Percentiles rank a stretch among this genome's conserved stretches.
Evolutionary conservation across 768 basidiomycete genomes (phyloP).

Genomic region (Pleurotus pulmonarius): DNA sequence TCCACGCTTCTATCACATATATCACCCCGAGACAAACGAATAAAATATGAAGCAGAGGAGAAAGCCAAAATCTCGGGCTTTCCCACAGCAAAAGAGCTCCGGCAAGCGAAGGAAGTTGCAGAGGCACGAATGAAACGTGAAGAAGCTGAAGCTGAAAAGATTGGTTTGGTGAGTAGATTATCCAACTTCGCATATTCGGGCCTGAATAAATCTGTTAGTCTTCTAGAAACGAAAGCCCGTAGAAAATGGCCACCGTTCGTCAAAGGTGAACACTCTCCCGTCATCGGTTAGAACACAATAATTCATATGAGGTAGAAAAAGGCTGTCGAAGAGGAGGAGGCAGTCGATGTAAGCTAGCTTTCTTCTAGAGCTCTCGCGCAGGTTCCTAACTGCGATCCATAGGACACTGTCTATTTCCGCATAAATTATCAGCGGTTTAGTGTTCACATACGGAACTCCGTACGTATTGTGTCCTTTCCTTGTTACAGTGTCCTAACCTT

Average conservation of each 20-base stretch:
- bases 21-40: slow-evolving; percentile 77
- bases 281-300: not conserved
- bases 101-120: slow-evolving; percentile 67
- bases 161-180: slow-evolving; percentile 57
- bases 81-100: slow-evolving; percentile 76
- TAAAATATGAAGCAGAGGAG: slow-evolving; percentile 79
- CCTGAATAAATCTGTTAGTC: slow-evolving; percentile 19
- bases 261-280: slow-evolving; percentile 41
- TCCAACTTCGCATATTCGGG: not conserved
- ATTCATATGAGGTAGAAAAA: slow-evolving; percentile 29
- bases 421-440: slow-evolving; percentile 90
- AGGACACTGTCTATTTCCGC: slow-evolving; percentile 77
- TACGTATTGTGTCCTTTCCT: slow-evolving; percentile 27
- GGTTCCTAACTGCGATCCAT: not conserved
- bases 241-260: slow-evolving; percentile 42
- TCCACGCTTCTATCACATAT: slow-evolving; percentile 74
- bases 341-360: slow-evolving; percentile 59
- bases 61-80: slow-evolving; percentile 70
- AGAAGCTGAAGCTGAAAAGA: slow-evolving; percentile 69
- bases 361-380: slow-evolving; percentile 4
- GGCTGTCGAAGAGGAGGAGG: slow-evolving; percentile 46
- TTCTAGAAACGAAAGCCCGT: slow-evolving; percentile 61
- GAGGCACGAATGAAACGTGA: slow-evolving; percentile 60
- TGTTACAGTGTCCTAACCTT: slow-evolving; percentile 11
- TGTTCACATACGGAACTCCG: slow-evolving; percentile 83